phyloP scores from a whole-genome alignment of 164 flowering plant genomes.

The Sedum album region DNA sequence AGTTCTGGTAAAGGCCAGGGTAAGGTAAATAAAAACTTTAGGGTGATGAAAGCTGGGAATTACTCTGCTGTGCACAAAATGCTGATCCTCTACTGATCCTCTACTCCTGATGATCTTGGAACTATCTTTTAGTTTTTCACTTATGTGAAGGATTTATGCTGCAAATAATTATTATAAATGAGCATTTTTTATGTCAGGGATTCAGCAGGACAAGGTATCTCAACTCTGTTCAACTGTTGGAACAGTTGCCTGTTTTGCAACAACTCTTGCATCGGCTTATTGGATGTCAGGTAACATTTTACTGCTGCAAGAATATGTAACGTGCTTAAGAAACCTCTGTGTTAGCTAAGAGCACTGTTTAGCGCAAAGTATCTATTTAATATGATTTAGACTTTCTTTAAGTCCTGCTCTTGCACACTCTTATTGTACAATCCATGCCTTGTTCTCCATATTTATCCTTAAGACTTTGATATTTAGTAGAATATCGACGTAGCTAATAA shows the following conservation, averaged over 20 bases:
- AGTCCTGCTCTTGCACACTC: neutral
- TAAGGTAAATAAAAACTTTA: conserved; percentile 44
- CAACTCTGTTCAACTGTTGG: conserved; percentile 75
- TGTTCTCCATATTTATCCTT: neutral
- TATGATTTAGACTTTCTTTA: too few species aligned
- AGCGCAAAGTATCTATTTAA: neutral
- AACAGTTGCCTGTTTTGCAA: conserved; percentile 91
- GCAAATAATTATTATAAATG: too few species aligned
- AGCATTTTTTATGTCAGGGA: conserved; percentile 34
- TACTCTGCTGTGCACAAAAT: too few species aligned
- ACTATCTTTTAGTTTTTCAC: too few species aligned
- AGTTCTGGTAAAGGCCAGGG: conserved; percentile 67
- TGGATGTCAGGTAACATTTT: conserved; percentile 74
- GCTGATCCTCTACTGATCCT: too few species aligned
- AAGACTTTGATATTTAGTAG: neutral
- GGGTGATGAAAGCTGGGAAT: neutral
- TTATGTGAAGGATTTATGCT: too few species aligned
- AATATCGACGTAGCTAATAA: too few species aligned
- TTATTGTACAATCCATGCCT: neutral
- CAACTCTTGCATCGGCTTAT: conserved; percentile 84
- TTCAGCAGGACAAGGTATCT: conserved; percentile 84
- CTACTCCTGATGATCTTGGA: too few species aligned
- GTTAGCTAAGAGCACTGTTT: neutral
- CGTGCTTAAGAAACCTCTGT: neutral
- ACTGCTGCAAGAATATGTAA: neutral